Conservation (phyloP, 164 flowering plant genomes). For the Berberis vulgaris region DNA sequence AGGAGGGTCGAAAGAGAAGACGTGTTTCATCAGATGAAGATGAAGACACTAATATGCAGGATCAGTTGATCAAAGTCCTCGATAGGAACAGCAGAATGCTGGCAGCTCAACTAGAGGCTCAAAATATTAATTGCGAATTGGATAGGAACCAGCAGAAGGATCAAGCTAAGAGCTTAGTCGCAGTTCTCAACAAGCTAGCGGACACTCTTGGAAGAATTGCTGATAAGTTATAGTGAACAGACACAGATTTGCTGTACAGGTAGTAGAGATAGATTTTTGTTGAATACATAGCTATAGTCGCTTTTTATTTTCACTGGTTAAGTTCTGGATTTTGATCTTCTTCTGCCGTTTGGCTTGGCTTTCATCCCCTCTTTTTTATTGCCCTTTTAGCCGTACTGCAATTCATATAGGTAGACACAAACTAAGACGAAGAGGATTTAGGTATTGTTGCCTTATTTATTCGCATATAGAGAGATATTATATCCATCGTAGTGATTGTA, state of each 20-base stretch:
- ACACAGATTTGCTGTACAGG: not conserved
- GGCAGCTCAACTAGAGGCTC: slow-evolving; percentile 62
- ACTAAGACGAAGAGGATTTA: too few species aligned
- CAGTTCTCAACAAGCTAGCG: slow-evolving; percentile 68
- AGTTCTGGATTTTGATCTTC: slow-evolving; percentile 1
- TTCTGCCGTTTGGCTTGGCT: slow-evolving; percentile 1
- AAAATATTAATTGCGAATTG: slow-evolving; percentile 42
- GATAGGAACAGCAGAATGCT: slow-evolving; percentile 60
- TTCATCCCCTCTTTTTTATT: not conserved
- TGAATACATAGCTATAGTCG: not conserved
- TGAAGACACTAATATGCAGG: slow-evolving; percentile 29
- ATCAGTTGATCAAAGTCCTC: slow-evolving; percentile 45
- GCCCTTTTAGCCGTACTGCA: too few species aligned
- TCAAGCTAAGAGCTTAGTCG: slow-evolving; percentile 41
- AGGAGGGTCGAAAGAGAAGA: slow-evolving; percentile 55
- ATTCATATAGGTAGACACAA: too few species aligned
- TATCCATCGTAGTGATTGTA: too few species aligned
- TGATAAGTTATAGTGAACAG: slow-evolving; percentile 52
- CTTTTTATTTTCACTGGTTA: not conserved
- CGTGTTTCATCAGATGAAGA: slow-evolving; percentile 24
- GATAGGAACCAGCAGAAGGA: slow-evolving; percentile 68
- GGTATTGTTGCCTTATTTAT: too few species aligned
- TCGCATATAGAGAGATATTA: too few species aligned
- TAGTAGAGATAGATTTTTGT: not conserved
- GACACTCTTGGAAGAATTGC: slow-evolving; percentile 82